Evolutionary conservation across 2,329 filamentous ascomycete species (phyloP).

Genomic region (Shiraia sp.): DNA sequence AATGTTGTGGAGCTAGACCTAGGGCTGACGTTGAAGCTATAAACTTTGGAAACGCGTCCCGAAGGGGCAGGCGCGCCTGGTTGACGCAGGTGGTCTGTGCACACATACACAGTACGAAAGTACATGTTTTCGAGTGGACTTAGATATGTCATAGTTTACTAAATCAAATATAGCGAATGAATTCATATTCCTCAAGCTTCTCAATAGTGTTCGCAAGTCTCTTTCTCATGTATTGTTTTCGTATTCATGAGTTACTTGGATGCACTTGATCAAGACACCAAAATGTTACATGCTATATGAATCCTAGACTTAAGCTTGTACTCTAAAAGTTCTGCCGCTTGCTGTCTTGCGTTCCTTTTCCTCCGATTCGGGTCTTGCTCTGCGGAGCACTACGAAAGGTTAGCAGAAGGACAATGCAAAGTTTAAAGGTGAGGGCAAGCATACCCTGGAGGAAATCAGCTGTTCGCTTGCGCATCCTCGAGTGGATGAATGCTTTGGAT

Average conservation of each 20-base stretch:
- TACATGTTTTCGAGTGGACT: background rate
- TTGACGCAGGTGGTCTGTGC: constrained; percentile 5
- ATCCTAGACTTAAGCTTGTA: constrained; percentile 50
- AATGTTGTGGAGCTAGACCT: constrained; percentile 3
- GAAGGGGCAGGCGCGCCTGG: constrained; percentile 22
- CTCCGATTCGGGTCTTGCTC: constrained; percentile 92
- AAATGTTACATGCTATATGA: background rate
- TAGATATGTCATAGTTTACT: too few species aligned
- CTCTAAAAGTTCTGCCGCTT: constrained; percentile 87
- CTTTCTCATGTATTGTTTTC: too few species aligned
- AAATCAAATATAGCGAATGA: too few species aligned
- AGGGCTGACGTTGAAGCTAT: constrained; percentile 1
- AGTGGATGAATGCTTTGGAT: constrained; percentile 98
- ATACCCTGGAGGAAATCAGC: constrained; percentile 97
- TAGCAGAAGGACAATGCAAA: constrained; percentile 28
- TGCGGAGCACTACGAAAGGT: constrained; percentile 75
- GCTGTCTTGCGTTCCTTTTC: constrained; percentile 98
- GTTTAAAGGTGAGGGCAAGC: constrained; percentile 17
- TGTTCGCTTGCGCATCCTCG: constrained; percentile 94
- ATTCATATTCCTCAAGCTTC: too few species aligned
- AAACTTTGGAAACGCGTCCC: constrained; percentile 20
- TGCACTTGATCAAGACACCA: constrained; percentile 1
- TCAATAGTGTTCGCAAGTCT: background rate
- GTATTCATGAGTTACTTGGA: background rate
- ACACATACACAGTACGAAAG: background rate